These are phyloP conservation scores for Sarocladium oryzae DNA, from an alignment of 2,329 filamentous ascomycete species.

Conservation along the genomic window DNA sequence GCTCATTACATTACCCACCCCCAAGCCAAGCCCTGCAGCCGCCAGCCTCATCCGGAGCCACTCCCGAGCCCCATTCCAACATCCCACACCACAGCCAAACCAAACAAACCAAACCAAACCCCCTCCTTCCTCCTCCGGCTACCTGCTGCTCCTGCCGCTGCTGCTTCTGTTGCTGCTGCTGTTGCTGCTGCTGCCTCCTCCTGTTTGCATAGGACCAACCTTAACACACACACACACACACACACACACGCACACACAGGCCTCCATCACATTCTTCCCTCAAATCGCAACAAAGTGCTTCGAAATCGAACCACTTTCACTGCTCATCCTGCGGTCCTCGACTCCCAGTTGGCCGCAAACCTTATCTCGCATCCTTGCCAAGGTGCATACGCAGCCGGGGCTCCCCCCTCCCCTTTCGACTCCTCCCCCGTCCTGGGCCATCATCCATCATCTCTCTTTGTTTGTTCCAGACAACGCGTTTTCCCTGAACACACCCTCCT, in stretches of 20 bases:
- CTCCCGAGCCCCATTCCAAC: not conserved
- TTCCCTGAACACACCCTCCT: not conserved
- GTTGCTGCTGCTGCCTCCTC: too few species aligned
- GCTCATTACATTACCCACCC: constrained; percentile 4
- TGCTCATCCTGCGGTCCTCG: not conserved
- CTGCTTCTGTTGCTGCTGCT: too few species aligned
- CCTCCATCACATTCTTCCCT: not conserved
- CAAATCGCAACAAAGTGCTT: not conserved
- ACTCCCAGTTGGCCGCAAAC: not conserved
- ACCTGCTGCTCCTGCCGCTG: too few species aligned
- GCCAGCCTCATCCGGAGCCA: constrained; percentile 4
- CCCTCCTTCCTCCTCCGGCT: too few species aligned
- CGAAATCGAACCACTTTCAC: not conserved
- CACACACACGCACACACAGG: too few species aligned
- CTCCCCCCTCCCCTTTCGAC: too few species aligned
- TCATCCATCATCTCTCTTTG: not conserved
- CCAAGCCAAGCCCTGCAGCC: constrained; percentile 6
- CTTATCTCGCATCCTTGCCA: constrained; percentile 5
- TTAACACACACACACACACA: too few species aligned
- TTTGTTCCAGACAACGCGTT: not conserved
- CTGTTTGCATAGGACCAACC: too few species aligned
- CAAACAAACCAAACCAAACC: too few species aligned
- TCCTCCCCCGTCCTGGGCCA: not conserved
- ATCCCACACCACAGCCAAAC: not conserved
- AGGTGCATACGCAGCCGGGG: too few species aligned